Percentiles rank a stretch among this genome's conserved stretches.
phyloP scores from a whole-genome alignment of 371 early-diverging fungal genomes.

The Mortierella polycephala region DNA sequence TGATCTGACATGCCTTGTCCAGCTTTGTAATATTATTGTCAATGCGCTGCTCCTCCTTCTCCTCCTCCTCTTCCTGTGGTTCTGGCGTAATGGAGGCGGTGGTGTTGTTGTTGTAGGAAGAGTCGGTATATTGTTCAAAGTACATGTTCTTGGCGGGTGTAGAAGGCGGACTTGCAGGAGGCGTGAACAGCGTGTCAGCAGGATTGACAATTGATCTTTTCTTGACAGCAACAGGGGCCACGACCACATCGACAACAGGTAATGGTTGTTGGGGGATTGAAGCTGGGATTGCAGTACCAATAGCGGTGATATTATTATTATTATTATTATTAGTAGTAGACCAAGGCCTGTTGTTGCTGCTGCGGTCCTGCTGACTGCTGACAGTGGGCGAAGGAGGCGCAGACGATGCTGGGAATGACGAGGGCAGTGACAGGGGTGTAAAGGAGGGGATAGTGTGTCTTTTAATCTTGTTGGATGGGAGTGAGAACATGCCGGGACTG shows the following conservation, averaged over 20 bases:
- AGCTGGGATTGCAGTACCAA: not conserved
- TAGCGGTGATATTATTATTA: not conserved
- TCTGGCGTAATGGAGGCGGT: not conserved
- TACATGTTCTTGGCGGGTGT: constrained; percentile 5
- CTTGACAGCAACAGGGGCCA: constrained; percentile 2
- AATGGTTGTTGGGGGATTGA: not conserved
- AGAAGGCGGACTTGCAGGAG: constrained; percentile 26
- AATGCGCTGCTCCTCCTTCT: not conserved
- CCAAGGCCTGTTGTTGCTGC: not conserved
- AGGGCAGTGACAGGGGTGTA: constrained; percentile 1
- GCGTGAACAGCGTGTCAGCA: constrained; percentile 15
- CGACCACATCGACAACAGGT: not conserved
- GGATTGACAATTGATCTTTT: constrained; percentile 5
- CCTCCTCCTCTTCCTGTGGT: not conserved
- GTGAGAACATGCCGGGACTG: constrained; percentile 45
- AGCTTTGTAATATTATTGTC: constrained; percentile 1
- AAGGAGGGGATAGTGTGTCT: constrained; percentile 28
- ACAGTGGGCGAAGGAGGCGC: not conserved
- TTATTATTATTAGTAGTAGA: too few species aligned
- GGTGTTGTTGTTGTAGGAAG: not conserved
- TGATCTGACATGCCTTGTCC: not conserved
- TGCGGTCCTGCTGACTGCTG: not conserved
- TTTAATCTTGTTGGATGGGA: constrained; percentile 30
- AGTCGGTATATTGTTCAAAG: not conserved
- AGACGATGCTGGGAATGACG: not conserved